Base-by-base conservation (phyloP, 805 yeast genomes). In the Candida argentea region DNA sequence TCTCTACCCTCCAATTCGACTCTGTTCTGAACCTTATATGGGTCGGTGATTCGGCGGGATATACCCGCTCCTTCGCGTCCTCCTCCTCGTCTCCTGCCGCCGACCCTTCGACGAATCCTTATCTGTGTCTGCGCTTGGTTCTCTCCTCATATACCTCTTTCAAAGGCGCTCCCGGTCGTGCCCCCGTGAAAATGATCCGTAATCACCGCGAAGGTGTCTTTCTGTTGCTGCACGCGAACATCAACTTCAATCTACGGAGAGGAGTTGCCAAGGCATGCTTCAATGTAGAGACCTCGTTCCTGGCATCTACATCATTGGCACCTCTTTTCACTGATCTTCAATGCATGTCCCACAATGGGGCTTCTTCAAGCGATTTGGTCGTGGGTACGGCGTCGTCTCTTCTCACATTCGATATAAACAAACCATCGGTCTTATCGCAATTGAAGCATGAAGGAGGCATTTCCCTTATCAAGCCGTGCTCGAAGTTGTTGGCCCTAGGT, bases 31-130 rank as follows among this genome's bases (percentile, higher is more conserved):
- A 87, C 40, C 57, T 91, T 25, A 47, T 87, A 2, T 89, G 97
- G 97, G 65, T 77, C 1, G 94, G 94, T 11, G 91, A 83, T 46
- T 50, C 71, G 2, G 64, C 59, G 21, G 82, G 87, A 4, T 47
- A 43, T 37, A 40, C 62, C 5, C 38, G 51, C 7, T 55, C 62
- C n/a, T 55, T 44, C 34, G 41, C 58, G 3, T 47, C 56, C 15
- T 19, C 42, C 26, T 34, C 36, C 27, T 19, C 35, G 18, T 32
- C 37, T 10, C 36, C 30, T 3, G 27, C 26, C 6, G 34, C 38
- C 25, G n/a, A n/a, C n/a, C n/a, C n/a, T n/a, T n/a, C n/a, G n/a
- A n/a, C n/a, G n/a, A 34, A 43, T 15, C 43, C 50, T 3, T 43
- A 38, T 33, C 40, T 37, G 25, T 38, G 32, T 16, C 38, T 31